These are phyloP conservation scores for Zoysia matrella DNA, from an alignment of 202 grass and related monocot genomes.

Conservation along the genomic window DNA sequence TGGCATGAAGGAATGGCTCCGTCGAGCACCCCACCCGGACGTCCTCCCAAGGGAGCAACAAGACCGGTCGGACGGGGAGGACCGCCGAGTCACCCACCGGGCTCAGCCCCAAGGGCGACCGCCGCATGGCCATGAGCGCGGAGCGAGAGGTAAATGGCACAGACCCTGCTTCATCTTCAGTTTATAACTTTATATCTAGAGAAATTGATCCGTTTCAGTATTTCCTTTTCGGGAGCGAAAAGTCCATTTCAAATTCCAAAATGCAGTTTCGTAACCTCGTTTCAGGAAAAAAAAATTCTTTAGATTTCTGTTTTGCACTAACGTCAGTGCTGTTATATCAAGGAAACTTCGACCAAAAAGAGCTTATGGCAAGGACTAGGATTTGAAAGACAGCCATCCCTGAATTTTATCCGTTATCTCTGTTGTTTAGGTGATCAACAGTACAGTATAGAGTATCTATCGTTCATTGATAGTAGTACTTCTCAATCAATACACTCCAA, in stretches of 20 bases:
- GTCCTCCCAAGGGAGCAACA: conserved; percentile 47
- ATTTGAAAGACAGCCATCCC: conserved; percentile 1
- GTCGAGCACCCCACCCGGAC: conserved; percentile 52
- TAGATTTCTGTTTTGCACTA: conserved; percentile 6
- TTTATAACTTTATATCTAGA: neutral
- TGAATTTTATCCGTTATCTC: neutral
- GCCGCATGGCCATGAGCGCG: conserved; percentile 49
- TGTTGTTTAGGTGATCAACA: conserved; percentile 14
- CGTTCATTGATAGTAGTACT: conserved; percentile 2
- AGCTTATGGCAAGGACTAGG: neutral
- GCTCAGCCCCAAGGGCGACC: conserved; percentile 64
- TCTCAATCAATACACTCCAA: conserved; percentile 13
- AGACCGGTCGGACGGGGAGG: conserved; percentile 53
- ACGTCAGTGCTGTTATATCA: conserved; percentile 20
- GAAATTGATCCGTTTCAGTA: conserved; percentile 21
- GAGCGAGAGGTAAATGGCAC: conserved; percentile 65
- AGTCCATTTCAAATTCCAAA: neutral
- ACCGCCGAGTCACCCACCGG: conserved; percentile 54
- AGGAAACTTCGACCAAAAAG: neutral
- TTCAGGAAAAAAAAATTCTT: too few relatives aligned
- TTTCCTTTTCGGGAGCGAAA: neutral
- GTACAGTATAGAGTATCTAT: neutral
- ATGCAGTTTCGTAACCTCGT: conserved; percentile 1
- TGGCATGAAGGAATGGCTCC: conserved; percentile 67
- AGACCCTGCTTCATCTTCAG: neutral